Conservation (phyloP, 345 rosid species). For the Hibiscus mutabilis region DNA sequence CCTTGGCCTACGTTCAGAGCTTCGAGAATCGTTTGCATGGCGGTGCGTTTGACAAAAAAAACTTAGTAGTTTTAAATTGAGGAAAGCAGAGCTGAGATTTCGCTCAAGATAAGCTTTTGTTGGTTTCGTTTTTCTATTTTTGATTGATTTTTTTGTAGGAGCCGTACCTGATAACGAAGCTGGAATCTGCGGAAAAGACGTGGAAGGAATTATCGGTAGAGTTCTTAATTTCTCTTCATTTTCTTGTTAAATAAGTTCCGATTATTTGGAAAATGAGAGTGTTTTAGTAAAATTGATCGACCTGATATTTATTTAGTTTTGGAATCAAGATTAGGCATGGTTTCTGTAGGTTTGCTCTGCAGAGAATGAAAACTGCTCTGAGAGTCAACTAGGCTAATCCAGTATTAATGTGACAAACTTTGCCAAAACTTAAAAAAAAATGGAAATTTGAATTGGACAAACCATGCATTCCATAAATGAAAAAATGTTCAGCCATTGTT, state of each 20-base stretch:
- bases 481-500: not conserved
- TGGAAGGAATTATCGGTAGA: constrained; percentile 91
- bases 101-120: not conserved
- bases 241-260: not conserved
- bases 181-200: constrained; percentile 92
- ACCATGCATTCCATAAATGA: not conserved
- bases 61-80: not conserved
- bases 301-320: not conserved
- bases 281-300: not conserved
- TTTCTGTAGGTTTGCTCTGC: too few species aligned
- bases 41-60: constrained; percentile 38
- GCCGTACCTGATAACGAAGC: constrained; percentile 65
- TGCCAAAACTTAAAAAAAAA: not conserved
- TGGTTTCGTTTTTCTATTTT: not conserved
- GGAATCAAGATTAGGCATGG: not conserved
- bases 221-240: not conserved
- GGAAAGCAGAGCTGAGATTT: not conserved
- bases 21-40: constrained; percentile 74
- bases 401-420: not conserved
- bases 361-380: not conserved
- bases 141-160: constrained; percentile 39
- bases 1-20: constrained; percentile 25
- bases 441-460: not conserved
- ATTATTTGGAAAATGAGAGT: not conserved
- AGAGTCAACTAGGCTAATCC: not conserved